A percentile compares a stretch with the other conserved stretches of the same genome.
Evolutionary conservation across 768 basidiomycete genomes (phyloP).

Genomic region (Suillus cothurnatus): DNA sequence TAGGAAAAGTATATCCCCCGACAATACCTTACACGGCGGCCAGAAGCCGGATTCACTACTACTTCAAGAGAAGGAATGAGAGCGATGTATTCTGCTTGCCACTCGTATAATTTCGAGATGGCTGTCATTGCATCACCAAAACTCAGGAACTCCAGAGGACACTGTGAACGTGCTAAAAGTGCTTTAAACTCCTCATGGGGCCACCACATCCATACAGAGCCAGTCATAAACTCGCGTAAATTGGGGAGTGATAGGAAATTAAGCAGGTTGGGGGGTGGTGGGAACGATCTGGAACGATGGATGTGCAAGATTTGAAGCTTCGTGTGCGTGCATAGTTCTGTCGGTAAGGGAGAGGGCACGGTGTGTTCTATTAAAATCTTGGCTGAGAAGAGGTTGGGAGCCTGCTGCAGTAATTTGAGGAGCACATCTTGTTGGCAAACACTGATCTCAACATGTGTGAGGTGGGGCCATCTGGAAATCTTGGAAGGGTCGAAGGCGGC

Average conservation of each 20-base stretch:
- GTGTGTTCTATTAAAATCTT: slow-evolving; percentile 1
- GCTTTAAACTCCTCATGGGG: not conserved
- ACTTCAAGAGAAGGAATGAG: not conserved
- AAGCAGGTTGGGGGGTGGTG: not conserved
- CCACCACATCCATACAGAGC: not conserved
- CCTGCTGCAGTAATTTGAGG: slow-evolving; percentile 1
- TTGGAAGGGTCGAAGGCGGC: slow-evolving; percentile 14
- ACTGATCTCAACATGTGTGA: slow-evolving; percentile 16
- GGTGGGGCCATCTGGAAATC: slow-evolving; percentile 20
- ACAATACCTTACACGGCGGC: no score
- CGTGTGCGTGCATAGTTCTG: slow-evolving; percentile 11
- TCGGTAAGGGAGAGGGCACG: not conserved
- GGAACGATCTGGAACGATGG: not conserved
- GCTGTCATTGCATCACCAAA: not conserved
- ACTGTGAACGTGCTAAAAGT: not conserved
- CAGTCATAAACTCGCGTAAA: not conserved
- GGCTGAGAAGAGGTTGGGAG: not conserved
- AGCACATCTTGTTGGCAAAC: not conserved
- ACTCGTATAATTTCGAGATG: not conserved
- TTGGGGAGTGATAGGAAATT: not conserved
- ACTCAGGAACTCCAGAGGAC: not conserved
- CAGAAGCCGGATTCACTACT: not conserved
- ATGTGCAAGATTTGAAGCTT: slow-evolving; percentile 13
- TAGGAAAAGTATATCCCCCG: no score
- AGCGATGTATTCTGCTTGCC: not conserved